A percentile compares a stretch with the other conserved stretches of the same genome.
Evolutionary conservation across 768 basidiomycete species (phyloP).

Genomic region (Tephrocybe rancida): DNA sequence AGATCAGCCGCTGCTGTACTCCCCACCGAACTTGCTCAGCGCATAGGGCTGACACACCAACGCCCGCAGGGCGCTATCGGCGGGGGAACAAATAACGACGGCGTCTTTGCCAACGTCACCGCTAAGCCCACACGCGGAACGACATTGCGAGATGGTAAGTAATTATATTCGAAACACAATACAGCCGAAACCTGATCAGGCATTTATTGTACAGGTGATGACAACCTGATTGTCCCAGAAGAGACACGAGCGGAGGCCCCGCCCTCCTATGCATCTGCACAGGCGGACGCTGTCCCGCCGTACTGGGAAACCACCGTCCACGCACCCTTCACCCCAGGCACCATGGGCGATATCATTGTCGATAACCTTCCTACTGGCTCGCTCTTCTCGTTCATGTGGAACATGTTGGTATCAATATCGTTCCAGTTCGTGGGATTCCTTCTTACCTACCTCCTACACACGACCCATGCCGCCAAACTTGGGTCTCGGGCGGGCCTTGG

Average conservation of each 20-base stretch:
- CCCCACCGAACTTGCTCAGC: conserved; percentile 51
- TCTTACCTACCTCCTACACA: conserved; percentile 92
- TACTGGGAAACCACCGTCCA: conserved; percentile 99
- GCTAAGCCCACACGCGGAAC: conserved; percentile 77
- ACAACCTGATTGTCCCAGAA: conserved; percentile 79
- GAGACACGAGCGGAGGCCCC: conserved; percentile 82
- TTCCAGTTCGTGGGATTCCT: conserved; percentile 97
- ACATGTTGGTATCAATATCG: conserved; percentile 88
- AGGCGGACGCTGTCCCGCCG: conserved; percentile 94
- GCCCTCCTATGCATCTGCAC: conserved; percentile 90
- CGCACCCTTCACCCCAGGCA: conserved; percentile 70
- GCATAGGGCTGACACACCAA: conserved; percentile 43
- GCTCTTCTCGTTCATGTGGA: conserved; percentile 89
- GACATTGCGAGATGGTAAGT: conserved; percentile 66
- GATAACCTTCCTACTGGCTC: conserved; percentile 85
- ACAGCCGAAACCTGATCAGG: not conserved
- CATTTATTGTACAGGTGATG: conserved; percentile 51
- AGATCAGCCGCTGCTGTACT: conserved; percentile 59
- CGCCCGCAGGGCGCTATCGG: conserved; percentile 52
- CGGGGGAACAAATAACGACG: conserved; percentile 77
- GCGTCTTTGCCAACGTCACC: conserved; percentile 94
- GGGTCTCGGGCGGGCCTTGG: conserved; percentile 95
- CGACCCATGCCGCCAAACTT: conserved; percentile 90
- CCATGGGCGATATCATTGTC: conserved; percentile 81
- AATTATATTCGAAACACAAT: conserved; percentile 17